Evolutionary conservation across 164 flowering plant genomes (phyloP), one percentile per base, ranked within the genome.

Genomic region (Protea cynaroides): DNA sequence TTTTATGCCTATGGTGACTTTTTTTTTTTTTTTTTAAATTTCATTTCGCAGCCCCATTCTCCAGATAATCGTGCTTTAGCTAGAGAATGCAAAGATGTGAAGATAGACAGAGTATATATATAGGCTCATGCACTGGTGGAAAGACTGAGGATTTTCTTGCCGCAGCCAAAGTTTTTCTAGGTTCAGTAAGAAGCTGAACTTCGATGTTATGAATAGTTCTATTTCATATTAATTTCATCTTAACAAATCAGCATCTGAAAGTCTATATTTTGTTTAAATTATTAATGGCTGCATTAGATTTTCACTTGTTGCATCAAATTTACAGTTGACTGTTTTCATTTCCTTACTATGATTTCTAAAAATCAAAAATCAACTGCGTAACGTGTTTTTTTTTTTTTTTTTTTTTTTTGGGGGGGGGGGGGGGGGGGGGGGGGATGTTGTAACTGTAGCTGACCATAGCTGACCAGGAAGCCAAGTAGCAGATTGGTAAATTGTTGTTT

Each of bases 41-140:
- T 3, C 7, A 34, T 53, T 44, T 58, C 85, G 75, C 87, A 94
- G 99, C 99, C 99, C 65, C 97, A 94, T 77, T 92, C 97, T 74
- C 97, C 99, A 43, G 99, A 92, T 78, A 95, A 95, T 58, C 90
- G 99, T 58, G 97, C 87, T 56, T 78, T 87, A 59, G 99, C 96
- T 50, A 81, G 99, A 80, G 99, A 95, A 70, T 95, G 99, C 81
- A 89, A 88, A 77, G 94, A 92, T 79, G 94, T 95, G 62, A 95
- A 95, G 77, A 88, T 92, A 62, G 97, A 95, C 76, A 81, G 99
- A 73, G 99, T 95, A 24, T 95, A 95, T n/a, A n/a, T 69, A 92
- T 95, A 63, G 99, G 99, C 66, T 95, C 97, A 51, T 95, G 99
- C 76, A 92, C 99, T 59, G 97, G 99, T 74, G 99, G 99, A 36